Base-by-base conservation (phyloP, 2,329 filamentous ascomycete genomes). In the Aspergillus sp. region DNA sequence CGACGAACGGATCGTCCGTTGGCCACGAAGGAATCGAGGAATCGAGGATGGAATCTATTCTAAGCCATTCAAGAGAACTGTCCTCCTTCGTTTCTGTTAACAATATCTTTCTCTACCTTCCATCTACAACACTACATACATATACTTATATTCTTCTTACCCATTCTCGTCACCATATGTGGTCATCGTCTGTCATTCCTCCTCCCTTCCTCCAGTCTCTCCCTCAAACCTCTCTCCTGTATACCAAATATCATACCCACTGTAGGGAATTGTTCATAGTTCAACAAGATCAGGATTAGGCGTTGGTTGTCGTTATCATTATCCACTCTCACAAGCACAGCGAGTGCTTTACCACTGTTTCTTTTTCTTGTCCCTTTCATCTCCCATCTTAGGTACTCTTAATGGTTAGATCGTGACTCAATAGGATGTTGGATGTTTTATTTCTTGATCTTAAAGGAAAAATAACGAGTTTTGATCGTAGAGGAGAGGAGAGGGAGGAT, bases 1-100 rank as follows among this genome's bases (percentile, higher is more conserved):
- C 78, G 81, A 20, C 71, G 69, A 53, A 68, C 70, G 55, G 71
- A 80, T 46, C 73, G 76, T 42, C 70, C 72, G 24, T 67, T 73
- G 55, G 69, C 67, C 57, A 63, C 64, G 26, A 74, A 73, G 53
- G 76, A 77, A 60, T 72, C 74, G 57, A 74, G 74, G 56, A 72
- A 70, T 29, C 70, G 74, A 55, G 70, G 75, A 10, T 80, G 78
- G 78, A 77, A 77, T 63, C 65, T 80, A 52, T 80, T 80, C 65
- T 80, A 68, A 73, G 57, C n/a, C 49, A 20, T 5, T 42, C 32
- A 42, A 42, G n/a, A 56, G 32, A 31, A 36, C 32, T 12, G 39
- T 39, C 29, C 55, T 36, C 18, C 36, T 45, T 58, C 46, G 32
- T 12, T 2, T 16, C 32, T 36, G 26, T 54, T 46, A 39, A 16